phyloP scores from a whole-genome alignment of 2,329 filamentous ascomycete genomes.

The Alternaria triticina region DNA sequence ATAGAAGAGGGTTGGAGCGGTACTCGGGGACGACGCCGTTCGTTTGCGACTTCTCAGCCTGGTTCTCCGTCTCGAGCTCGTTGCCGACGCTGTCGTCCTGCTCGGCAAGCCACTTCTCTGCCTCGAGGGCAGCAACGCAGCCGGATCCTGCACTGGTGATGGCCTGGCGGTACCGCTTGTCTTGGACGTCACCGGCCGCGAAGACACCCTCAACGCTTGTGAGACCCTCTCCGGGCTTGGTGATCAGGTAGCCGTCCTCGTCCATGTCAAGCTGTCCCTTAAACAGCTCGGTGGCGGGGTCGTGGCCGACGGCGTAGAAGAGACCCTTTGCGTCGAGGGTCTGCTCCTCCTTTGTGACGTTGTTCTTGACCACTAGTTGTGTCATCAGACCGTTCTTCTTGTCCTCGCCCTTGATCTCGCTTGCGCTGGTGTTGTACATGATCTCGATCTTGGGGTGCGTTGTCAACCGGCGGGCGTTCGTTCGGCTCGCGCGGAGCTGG shows the following conservation, averaged over 20 bases:
- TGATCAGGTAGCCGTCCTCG: conserved; percentile 88
- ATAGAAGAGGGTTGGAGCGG: conserved; percentile 69
- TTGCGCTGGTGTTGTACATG: conserved; percentile 80
- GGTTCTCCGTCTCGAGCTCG: conserved; percentile 56
- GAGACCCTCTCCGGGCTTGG: conserved; percentile 83
- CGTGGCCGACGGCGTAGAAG: conserved; percentile 97
- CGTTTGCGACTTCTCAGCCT: conserved; percentile 57
- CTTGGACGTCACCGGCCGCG: conserved; percentile 96
- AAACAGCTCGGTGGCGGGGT: conserved; percentile 88
- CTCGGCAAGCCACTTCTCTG: conserved; percentile 90
- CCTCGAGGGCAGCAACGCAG: conserved; percentile 93
- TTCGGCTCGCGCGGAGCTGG: conserved; percentile 83
- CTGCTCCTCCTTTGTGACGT: conserved; percentile 75
- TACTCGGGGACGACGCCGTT: conserved; percentile 67
- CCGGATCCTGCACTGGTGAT: conserved; percentile 96
- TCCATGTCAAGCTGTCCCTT: conserved; percentile 91
- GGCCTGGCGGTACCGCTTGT: conserved; percentile 97
- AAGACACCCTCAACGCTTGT: conserved; percentile 93
- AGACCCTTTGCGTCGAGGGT: conserved; percentile 89
- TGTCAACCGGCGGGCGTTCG: conserved; percentile 87
- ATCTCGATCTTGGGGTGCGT: conserved; percentile 90
- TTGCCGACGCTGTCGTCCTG: conserved; percentile 63
- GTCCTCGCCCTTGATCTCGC: conserved; percentile 83
- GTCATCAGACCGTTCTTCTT: conserved; percentile 81
- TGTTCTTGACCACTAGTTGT: conserved; percentile 82